Conservation (phyloP, 768 basidiomycete species). For the Termitomyces sp. region DNA sequence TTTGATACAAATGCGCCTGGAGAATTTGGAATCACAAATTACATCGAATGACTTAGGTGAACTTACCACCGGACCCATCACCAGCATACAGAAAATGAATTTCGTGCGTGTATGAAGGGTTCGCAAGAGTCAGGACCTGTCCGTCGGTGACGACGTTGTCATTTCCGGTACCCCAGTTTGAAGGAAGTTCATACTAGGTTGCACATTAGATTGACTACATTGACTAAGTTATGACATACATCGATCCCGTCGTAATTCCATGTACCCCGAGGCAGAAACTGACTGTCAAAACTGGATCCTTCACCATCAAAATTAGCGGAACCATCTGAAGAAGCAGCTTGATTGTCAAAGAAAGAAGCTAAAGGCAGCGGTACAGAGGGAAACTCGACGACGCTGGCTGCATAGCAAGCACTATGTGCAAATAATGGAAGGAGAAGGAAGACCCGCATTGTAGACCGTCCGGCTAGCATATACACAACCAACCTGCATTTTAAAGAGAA, state of each 20-base stretch:
- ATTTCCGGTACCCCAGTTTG: conserved; percentile 28
- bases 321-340: conserved; percentile 35
- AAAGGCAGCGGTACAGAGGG: conserved; percentile 27
- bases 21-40: background rate
- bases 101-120: conserved; percentile 35
- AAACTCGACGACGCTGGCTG: conserved; percentile 15
- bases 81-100: conserved; percentile 45
- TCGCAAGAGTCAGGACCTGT: conserved; percentile 30
- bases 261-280: conserved; percentile 31
- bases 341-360: conserved; percentile 29
- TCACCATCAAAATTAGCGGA: conserved; percentile 34
- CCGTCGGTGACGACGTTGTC: conserved; percentile 43
- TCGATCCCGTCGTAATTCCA: conserved; percentile 34
- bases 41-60: background rate
- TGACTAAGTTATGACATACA: conserved; percentile 14
- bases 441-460: background rate
- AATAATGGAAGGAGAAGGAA: background rate
- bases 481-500: background rate
- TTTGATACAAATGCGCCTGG: conserved; percentile 24
- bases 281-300: conserved; percentile 34
- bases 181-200: conserved; percentile 36
- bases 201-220: background rate
- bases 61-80: conserved; percentile 19
- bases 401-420: background rate
- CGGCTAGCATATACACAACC: too few relatives aligned